Base-by-base conservation (phyloP, 2,329 filamentous ascomycete genomes). In the Pleomassaria siparia region DNA sequence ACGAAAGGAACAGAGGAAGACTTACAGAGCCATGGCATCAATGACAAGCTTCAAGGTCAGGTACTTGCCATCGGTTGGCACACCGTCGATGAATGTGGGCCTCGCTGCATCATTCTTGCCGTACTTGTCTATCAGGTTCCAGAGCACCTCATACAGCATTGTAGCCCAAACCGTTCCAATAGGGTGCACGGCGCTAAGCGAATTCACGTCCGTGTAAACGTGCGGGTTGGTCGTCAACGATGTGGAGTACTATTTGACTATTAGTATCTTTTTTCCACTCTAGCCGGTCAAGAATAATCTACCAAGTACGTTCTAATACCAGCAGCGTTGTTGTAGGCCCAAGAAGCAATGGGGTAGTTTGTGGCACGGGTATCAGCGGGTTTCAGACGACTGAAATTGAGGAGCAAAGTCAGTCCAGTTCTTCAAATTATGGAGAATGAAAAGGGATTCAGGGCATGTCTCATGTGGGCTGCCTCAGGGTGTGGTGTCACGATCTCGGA, bases 71-170 rank as follows among this genome's bases (percentile, higher is more conserved):
- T 82, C 79, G 0, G 70, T 76, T 2, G 80, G 79, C 1, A 80
- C 72, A 2, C 77, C 75, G 16, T 5, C 7, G 42, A 66, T 57
- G 42, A 81, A 76, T 1, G 63, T 61, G 0, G 80, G 80, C 12
- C 63, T 55, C 10, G 64, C 64, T 1, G 50, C 67, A 37, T 74
- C 67, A 30, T 74, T 80, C 66, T 78, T 79, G 46, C 80, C 80
- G 51, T 80, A 63, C 67, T 78, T 79, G 42, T 80, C 80, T 47
- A 82, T 78, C 28, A 83, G 57, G 64, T 80, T 81, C 80, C 80
- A 83, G 47, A 82, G 62, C 13, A 82, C 70, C 56, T 83, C 80
- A 62, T 82, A 82, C 4, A 83, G 69, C 33, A 76, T 75, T 0
- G 72, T 75, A 2, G 75, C 76, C 79, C 79, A 82, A 47, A 78